Evolutionary conservation across 768 basidiomycete species (phyloP).

Genomic region (Hydnum rufescens): DNA sequence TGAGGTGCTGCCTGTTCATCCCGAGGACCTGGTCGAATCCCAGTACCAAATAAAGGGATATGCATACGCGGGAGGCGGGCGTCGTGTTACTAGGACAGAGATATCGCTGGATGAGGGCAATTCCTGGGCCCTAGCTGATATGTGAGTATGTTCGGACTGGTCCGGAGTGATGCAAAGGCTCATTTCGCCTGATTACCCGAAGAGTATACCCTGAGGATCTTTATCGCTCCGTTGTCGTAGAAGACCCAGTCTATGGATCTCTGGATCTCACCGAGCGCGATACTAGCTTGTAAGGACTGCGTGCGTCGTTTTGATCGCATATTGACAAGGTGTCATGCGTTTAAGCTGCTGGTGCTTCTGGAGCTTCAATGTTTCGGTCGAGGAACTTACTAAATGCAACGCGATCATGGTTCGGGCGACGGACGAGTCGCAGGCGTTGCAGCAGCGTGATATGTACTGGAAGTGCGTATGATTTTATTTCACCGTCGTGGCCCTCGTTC

Average conservation of each 20-base stretch:
- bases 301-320: too few relatives aligned
- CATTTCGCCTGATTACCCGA: background rate
- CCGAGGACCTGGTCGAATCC: background rate
- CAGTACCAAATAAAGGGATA: conserved; percentile 32
- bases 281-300: conserved; percentile 24
- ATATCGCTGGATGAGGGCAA: conserved; percentile 33
- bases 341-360: conserved; percentile 42
- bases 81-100: conserved; percentile 37
- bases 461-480: background rate
- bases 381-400: conserved; percentile 18
- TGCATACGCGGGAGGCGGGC: conserved; percentile 42
- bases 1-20: conserved; percentile 27
- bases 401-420: conserved; percentile 16
- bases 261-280: conserved; percentile 31
- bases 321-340: too few relatives aligned
- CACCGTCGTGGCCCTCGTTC: background rate
- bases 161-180: too few relatives aligned
- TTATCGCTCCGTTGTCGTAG: conserved; percentile 11
- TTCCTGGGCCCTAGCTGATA: conserved; percentile 28
- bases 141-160: conserved; percentile 8
- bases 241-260: conserved; percentile 27
- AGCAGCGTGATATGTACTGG: background rate
- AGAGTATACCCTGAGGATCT: background rate
- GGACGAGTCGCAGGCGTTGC: background rate
- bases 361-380: conserved; percentile 22